Conservation (phyloP, 2,329 filamentous ascomycete species). For the Amauroascus niger region DNA sequence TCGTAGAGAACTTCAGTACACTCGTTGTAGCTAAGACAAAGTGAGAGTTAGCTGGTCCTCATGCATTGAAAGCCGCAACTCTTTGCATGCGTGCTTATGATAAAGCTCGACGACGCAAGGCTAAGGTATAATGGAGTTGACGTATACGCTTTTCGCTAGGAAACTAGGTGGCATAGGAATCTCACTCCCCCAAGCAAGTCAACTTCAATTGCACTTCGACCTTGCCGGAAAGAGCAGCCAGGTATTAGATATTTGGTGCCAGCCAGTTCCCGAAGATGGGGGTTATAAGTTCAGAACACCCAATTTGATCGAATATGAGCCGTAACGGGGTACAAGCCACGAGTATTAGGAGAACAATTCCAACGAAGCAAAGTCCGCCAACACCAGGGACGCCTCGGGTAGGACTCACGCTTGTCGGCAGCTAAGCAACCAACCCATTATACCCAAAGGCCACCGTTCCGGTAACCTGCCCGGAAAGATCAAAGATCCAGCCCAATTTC, state of each 20-base stretch:
- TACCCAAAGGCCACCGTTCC: constrained; percentile 19
- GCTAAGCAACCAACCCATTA: constrained; percentile 26
- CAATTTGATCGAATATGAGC: not conserved
- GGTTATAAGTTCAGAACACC: not conserved
- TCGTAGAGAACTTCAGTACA: constrained; percentile 26
- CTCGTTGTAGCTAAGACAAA: constrained; percentile 16
- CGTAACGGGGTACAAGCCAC: not conserved
- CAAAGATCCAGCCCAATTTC: not conserved
- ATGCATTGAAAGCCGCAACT: not conserved
- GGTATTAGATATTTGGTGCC: not conserved
- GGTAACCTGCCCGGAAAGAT: not conserved
- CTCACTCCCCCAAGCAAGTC: not conserved
- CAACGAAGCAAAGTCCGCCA: not conserved
- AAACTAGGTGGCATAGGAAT: not conserved
- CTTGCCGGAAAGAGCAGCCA: not conserved
- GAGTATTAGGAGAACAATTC: not conserved
- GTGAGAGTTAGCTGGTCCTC: not conserved
- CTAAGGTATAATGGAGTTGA: not conserved
- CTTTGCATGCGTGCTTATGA: not conserved
- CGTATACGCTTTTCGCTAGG: not conserved
- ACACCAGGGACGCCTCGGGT: not conserved
- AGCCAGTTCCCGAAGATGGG: not conserved
- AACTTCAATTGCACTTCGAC: no score
- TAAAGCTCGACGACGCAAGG: not conserved
- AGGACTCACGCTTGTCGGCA: constrained; percentile 26